phyloP scores from a whole-genome alignment of 1,284 basidiomycete genomes.

The Entoloma clypeatum region DNA sequence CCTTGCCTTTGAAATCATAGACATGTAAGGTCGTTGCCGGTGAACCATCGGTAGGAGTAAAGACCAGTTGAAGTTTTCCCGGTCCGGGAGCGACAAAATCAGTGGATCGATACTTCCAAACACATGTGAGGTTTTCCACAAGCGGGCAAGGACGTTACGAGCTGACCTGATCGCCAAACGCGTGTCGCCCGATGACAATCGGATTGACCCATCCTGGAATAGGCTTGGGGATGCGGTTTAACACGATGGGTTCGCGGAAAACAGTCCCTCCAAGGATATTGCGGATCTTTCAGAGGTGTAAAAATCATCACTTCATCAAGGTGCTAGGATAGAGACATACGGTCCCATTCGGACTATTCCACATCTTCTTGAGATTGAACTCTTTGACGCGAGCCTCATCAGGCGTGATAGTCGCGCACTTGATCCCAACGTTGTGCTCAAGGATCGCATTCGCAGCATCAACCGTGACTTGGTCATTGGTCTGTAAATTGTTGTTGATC shows the following conservation, averaged over 20 bases:
- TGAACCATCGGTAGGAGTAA: constrained; percentile 72
- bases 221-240: constrained; percentile 86
- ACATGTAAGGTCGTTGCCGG: constrained; percentile 70
- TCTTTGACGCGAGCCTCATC: constrained; percentile 94
- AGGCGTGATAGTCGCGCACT: constrained; percentile 98
- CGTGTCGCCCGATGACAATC: constrained; percentile 95
- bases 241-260: constrained; percentile 97
- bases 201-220: constrained; percentile 97
- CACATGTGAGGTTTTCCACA: constrained; percentile 5
- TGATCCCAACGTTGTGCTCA: constrained; percentile 89
- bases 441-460: constrained; percentile 92
- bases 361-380: constrained; percentile 98
- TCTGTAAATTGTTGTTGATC: constrained; percentile 43
- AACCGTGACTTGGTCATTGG: constrained; percentile 90
- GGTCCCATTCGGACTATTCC: constrained; percentile 93
- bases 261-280: constrained; percentile 98
- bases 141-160: neutral
- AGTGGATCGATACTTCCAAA: constrained; percentile 83
- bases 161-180: constrained; percentile 89
- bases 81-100: constrained; percentile 86
- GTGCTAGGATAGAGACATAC: constrained; percentile 40
- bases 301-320: neutral
- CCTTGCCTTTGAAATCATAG: constrained; percentile 86
- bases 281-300: constrained; percentile 60
- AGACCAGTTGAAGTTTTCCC: constrained; percentile 88